Evolutionary conservation across 2,329 filamentous ascomycete genomes (phyloP), one percentile per base, ranked within the genome.

Genomic region (Colletotrichum tropicicola): DNA sequence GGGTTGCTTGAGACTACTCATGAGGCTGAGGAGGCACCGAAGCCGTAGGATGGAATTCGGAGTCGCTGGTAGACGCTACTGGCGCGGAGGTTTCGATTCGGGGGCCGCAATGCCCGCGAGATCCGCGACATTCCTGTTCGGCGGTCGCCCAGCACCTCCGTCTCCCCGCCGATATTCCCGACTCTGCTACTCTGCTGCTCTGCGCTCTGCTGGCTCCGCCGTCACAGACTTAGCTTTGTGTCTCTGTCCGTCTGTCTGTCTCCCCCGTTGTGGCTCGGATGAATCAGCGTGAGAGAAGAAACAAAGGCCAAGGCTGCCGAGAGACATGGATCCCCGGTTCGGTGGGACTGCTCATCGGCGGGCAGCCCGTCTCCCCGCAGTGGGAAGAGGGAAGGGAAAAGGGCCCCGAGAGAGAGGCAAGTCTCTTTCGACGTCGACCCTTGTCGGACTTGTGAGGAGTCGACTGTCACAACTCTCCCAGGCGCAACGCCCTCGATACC

Each of bases 341-440:
- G 43, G 23, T 27, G 39, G 4, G 39, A 43, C 39, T 32, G 23
- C n/a, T n/a, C 32, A 43, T 43, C 55, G 44, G 55, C 13, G 32
- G 15, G 13, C 10, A 15, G 32, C 12, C 54, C 60, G 60, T 5
- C 39, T 39, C 54, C 37, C 44, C 28, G 44, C 17, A 44, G 37
- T 19, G 32, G 23, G 37, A 59, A 48, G 35, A 49, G 45, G 45
- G 47, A 53, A 59, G 44, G 49, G 45, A n/a, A 25, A 47, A 39
- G 27, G 15, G 13, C 15, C 45, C 37, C 41, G 32, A 37, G 43
- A 19, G 27, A n/a, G 37, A 23, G 45, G n/a, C 32, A 35, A 56
- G 57, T 61, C 62, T 62, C n/a, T 62, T 62, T 62, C 35, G 52
- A 65, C 59, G 28, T 28, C 35, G 35, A 35, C 21, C 12, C 28